Percentiles rank a stretch among this genome's conserved stretches.
Conservation (phyloP, 495 filamentous ascomycete genomes). For the Penicillium psychrofluorescens region DNA sequence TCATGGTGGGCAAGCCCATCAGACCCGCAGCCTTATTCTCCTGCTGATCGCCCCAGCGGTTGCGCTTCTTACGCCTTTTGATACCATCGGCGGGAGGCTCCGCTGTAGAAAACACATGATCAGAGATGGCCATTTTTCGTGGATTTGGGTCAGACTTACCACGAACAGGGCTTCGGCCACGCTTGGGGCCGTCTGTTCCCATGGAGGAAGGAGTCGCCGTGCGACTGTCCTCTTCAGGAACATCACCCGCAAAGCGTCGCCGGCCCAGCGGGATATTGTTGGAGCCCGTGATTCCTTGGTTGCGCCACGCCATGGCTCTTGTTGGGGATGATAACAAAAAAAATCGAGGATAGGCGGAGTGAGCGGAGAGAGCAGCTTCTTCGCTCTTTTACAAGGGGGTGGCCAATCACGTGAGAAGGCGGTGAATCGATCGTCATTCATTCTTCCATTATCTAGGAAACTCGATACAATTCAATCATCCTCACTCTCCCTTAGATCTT, state of each 20-base stretch:
- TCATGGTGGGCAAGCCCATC: slow-evolving; percentile 94
- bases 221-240: slow-evolving; percentile 50
- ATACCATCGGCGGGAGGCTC: slow-evolving; percentile 59
- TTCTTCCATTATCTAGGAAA: not conserved
- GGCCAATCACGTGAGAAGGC: not conserved
- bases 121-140: not conserved
- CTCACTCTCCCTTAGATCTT: slow-evolving; percentile 9
- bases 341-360: slow-evolving; percentile 1
- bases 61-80: slow-evolving; percentile 89
- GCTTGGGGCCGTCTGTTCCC: slow-evolving; percentile 49
- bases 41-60: slow-evolving; percentile 91
- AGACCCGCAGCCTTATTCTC: slow-evolving; percentile 97
- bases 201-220: slow-evolving; percentile 45
- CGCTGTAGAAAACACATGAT: slow-evolving; percentile 20
- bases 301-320: slow-evolving; percentile 74
- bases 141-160: slow-evolving; percentile 30
- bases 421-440: not conserved
- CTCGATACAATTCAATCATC: not conserved
- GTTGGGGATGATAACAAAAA: slow-evolving; percentile 1
- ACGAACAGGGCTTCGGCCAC: slow-evolving; percentile 68
- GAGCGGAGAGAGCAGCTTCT: not conserved
- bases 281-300: slow-evolving; percentile 93
- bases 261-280: slow-evolving; percentile 95
- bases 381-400: not conserved
- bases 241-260: slow-evolving; percentile 75